These are phyloP conservation scores for Russula abietina DNA, from an alignment of 768 basidiomycete genomes.

Conservation along the genomic window DNA sequence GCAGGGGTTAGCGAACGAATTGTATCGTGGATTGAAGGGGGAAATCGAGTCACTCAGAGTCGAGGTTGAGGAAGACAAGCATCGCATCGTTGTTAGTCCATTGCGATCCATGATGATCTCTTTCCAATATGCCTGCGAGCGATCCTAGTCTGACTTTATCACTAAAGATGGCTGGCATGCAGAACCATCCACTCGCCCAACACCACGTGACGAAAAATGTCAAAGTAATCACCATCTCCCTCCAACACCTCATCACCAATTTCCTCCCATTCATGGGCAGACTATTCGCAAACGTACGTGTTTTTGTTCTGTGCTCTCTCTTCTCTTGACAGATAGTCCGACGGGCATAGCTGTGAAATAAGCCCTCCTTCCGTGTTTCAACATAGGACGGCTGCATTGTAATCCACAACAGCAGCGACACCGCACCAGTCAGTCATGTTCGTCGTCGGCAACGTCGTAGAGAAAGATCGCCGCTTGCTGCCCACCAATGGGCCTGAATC, in stretches of 20 bases:
- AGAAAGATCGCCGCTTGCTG: constrained; percentile 54
- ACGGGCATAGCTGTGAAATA: constrained; percentile 30
- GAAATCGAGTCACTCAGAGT: too few relatives aligned
- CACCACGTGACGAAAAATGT: constrained; percentile 90
- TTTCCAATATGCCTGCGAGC: too few relatives aligned
- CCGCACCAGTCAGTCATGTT: constrained; percentile 96
- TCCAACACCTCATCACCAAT: too few relatives aligned
- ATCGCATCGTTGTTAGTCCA: too few relatives aligned
- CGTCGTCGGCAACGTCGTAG: constrained; percentile 88
- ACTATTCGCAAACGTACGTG: constrained; percentile 77
- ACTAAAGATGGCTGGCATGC: constrained; percentile 67
- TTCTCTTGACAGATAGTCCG: background rate
- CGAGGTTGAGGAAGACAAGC: too few relatives aligned
- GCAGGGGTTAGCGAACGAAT: too few relatives aligned
- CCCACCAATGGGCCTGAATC: constrained; percentile 34
- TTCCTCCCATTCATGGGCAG: too few relatives aligned
- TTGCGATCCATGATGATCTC: too few relatives aligned
- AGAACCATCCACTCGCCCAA: constrained; percentile 73
- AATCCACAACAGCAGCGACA: constrained; percentile 93
- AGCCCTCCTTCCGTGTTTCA: constrained; percentile 93
- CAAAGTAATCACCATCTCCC: too few relatives aligned
- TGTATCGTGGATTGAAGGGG: too few relatives aligned
- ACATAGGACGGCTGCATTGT: constrained; percentile 91
- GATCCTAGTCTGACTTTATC: background rate
- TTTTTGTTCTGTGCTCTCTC: background rate